Evolutionary conservation across 2,329 filamentous ascomycete genomes (phyloP), one percentile per base, ranked within the genome.

Genomic region (Fusarium stilboides): DNA sequence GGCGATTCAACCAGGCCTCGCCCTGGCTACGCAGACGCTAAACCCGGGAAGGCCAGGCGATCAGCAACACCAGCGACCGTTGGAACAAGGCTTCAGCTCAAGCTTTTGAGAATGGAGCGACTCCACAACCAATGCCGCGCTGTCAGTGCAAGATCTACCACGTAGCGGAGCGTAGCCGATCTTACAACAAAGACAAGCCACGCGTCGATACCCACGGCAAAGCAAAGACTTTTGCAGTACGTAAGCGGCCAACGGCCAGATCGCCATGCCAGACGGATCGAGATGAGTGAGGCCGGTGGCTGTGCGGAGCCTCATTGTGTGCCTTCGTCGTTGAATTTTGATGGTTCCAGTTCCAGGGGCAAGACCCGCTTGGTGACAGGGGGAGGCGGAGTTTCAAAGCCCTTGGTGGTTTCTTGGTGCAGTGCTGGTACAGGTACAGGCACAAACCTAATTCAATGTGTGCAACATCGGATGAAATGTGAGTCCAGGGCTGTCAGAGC

Each of bases 401-500:
- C 42, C 42, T 60, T 39, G 60, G 56, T 46, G 45, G 26, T 42
- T 47, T 40, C 55, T 42, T 33, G 28, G 28, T 31, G 45, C 37
- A 8, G 24, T 33, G 6, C 10, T 15, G 46, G 22, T 28, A 19
- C 28, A 43, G 31, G 44, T 44, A 54, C 24, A 53, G 24, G 26
- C 47, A 60, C 43, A 36, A 36, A 54, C 42, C 28, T 31, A 31
- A 43, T 19, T 26, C 42, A 44, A 37, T 49, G 49, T 47, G 72
- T 69, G 60, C 57, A 57, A 73, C 70, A 65, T 74, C 54, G 68
- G 70, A 74, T 74, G 68, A 68, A 63, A 63, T 56, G 60, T 37
- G 70, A 52, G 50, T 49, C 51, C 40, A 46, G 44, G 28, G 34
- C 46, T 52, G 50, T 60, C 26, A 59, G 53, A 55, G 39, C 40